These are phyloP conservation scores for Neospora caninum DNA, from an alignment of 169 alveolate genomes.

Conservation along the genomic window DNA sequence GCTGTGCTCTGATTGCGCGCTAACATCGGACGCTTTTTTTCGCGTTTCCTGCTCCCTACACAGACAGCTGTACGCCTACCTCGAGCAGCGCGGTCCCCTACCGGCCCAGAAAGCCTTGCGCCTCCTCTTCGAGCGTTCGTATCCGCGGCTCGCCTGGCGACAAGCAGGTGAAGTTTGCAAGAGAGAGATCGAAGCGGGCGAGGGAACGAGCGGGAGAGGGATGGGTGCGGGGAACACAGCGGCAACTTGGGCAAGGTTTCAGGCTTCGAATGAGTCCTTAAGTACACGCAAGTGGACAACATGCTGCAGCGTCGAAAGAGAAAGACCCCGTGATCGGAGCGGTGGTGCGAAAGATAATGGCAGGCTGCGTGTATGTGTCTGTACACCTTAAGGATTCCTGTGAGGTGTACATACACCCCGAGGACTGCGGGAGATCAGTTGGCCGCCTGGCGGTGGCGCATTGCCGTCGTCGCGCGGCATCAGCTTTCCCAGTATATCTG, in stretches of 20 bases:
- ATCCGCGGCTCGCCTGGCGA: conserved; percentile 35
- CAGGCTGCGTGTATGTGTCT: too few species aligned
- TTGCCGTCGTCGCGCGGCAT: background rate
- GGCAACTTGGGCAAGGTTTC: too few species aligned
- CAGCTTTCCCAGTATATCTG: background rate
- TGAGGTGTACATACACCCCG: too few species aligned
- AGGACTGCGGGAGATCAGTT: too few species aligned
- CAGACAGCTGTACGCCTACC: conserved; percentile 36
- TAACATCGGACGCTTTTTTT: background rate
- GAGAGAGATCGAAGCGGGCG: background rate
- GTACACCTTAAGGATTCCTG: too few species aligned
- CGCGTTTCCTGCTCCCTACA: background rate
- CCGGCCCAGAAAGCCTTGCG: background rate
- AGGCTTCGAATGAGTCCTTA: too few species aligned
- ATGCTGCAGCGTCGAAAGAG: too few species aligned
- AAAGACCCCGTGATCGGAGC: too few species aligned
- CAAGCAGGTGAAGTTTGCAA: background rate
- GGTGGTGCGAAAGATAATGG: too few species aligned
- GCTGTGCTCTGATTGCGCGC: background rate
- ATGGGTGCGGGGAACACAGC: too few species aligned
- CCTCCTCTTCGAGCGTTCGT: conserved; percentile 26
- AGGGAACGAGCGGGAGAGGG: background rate
- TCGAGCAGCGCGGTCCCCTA: conserved; percentile 24
- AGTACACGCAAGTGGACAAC: too few species aligned
- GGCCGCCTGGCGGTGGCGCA: background rate